Percentiles rank a stretch among this genome's conserved stretches.
Evolutionary conservation across 139 green algal species (phyloP).

Genomic region (Eudorina sp.): DNA sequence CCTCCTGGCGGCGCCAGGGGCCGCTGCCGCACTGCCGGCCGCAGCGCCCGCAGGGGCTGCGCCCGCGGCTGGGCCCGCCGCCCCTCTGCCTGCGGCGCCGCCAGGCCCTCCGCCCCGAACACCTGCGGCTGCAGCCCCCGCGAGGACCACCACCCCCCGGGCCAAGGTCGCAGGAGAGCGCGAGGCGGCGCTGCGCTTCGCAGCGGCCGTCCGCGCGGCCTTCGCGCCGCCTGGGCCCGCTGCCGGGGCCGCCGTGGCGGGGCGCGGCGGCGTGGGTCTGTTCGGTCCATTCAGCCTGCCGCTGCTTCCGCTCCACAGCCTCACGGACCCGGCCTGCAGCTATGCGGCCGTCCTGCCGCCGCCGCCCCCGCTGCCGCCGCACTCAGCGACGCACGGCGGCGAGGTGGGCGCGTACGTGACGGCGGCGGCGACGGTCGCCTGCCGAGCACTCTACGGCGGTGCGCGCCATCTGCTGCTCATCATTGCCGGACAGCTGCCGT

Average conservation of each 20-base stretch:
- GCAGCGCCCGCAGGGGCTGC: not conserved
- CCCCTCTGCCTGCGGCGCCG: not conserved
- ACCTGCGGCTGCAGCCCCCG: not conserved
- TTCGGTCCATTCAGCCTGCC: not conserved
- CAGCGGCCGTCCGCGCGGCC: slow-evolving; percentile 31
- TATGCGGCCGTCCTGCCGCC: not conserved
- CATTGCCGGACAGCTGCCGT: not conserved
- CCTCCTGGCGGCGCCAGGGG: slow-evolving; percentile 21
- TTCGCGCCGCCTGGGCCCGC: slow-evolving; percentile 21
- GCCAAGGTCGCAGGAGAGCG: not conserved
- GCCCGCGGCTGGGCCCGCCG: not conserved
- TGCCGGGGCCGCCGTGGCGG: not conserved
- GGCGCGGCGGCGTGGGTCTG: not conserved
- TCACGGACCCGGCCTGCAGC: not conserved
- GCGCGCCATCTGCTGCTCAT: slow-evolving; percentile 51
- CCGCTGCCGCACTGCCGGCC: not conserved
- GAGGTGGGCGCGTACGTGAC: not conserved
- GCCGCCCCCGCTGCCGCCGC: not conserved
- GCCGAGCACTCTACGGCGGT: slow-evolving; percentile 9
- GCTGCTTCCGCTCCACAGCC: not conserved
- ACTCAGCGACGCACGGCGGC: not conserved
- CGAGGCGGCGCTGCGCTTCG: not conserved
- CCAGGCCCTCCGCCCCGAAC: not conserved
- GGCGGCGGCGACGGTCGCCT: not conserved
- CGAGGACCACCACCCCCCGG: not conserved